Evolutionary conservation across 805 yeast species (phyloP).

Genomic region (Danielia oregonensis): DNA sequence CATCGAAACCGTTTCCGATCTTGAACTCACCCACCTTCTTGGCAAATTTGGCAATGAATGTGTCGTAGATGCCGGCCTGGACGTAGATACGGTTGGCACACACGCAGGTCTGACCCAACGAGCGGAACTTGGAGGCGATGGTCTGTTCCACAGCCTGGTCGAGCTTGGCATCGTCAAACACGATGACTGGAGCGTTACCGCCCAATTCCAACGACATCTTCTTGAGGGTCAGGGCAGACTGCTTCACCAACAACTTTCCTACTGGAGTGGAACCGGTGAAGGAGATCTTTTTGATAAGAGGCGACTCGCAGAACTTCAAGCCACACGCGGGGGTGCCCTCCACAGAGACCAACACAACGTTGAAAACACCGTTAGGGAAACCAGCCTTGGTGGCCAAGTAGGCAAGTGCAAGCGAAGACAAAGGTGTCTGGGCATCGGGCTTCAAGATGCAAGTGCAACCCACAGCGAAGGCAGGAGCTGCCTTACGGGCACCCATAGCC

Average conservation of each 20-base stretch:
- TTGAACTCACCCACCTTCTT: constrained; percentile 39
- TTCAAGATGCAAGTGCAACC: constrained; percentile 61
- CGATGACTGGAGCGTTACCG: constrained; percentile 77
- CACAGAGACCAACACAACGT: constrained; percentile 45
- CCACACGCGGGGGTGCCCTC: constrained; percentile 53
- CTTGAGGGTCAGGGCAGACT: constrained; percentile 59
- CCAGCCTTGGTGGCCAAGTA: constrained; percentile 56
- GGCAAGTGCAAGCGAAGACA: constrained; percentile 56
- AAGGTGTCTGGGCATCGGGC: constrained; percentile 61
- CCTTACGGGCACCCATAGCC: constrained; percentile 65
- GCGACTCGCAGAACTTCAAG: constrained; percentile 47
- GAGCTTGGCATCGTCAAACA: constrained; percentile 69
- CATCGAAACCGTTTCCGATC: constrained; percentile 55
- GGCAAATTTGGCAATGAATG: constrained; percentile 49
- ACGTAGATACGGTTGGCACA: constrained; percentile 72
- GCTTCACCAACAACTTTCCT: constrained; percentile 64
- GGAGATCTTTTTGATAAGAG: constrained; percentile 59
- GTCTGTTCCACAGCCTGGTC: constrained; percentile 66
- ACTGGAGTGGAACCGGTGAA: constrained; percentile 78
- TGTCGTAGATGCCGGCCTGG: constrained; percentile 62
- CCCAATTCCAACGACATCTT: constrained; percentile 73
- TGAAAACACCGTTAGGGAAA: constrained; percentile 55
- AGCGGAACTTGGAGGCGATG: constrained; percentile 65
- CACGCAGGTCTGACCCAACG: constrained; percentile 79
- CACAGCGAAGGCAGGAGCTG: constrained; percentile 62